Evolutionary conservation across 331 rosid genomes (phyloP).

Genomic region (Quercus tomentella): DNA sequence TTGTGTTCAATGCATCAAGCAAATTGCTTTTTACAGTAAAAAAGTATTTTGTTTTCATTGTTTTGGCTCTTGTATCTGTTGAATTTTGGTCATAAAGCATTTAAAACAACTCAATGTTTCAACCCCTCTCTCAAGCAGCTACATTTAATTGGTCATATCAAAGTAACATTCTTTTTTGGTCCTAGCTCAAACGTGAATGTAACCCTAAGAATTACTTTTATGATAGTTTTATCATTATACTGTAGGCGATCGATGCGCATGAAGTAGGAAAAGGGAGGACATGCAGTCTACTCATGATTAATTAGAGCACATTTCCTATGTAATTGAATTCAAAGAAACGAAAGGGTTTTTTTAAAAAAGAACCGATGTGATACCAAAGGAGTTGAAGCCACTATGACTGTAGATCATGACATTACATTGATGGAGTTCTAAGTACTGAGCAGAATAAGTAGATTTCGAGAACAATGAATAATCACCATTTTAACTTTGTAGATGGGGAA

Average conservation of each 20-base stretch:
- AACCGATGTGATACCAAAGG: not conserved
- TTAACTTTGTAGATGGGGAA: too few relatives aligned
- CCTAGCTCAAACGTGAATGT: conserved; percentile 18
- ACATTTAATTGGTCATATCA: conserved; percentile 18
- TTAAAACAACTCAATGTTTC: conserved; percentile 9
- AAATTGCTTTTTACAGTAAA: not conserved
- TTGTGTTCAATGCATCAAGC: not conserved
- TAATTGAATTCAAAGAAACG: not conserved
- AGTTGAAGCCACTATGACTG: not conserved
- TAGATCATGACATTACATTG: too few relatives aligned
- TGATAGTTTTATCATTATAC: conserved; percentile 25
- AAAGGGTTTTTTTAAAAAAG: not conserved
- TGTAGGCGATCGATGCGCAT: conserved; percentile 37
- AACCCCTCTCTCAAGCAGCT: conserved; percentile 24
- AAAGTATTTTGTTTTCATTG: not conserved
- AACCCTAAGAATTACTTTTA: conserved; percentile 22
- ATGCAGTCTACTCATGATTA: conserved; percentile 30
- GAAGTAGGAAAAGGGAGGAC: conserved; percentile 26
- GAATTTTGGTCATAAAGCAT: conserved; percentile 33
- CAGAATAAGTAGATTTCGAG: too few relatives aligned
- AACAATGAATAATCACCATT: too few relatives aligned
- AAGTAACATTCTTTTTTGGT: conserved; percentile 21
- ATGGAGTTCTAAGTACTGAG: too few relatives aligned
- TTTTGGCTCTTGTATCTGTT: conserved; percentile 17
- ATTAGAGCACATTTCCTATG: not conserved